These are phyloP conservation scores for Linnemannia hyalina DNA, from an alignment of 192 early-diverging fungal genomes.

Conservation along the genomic window DNA sequence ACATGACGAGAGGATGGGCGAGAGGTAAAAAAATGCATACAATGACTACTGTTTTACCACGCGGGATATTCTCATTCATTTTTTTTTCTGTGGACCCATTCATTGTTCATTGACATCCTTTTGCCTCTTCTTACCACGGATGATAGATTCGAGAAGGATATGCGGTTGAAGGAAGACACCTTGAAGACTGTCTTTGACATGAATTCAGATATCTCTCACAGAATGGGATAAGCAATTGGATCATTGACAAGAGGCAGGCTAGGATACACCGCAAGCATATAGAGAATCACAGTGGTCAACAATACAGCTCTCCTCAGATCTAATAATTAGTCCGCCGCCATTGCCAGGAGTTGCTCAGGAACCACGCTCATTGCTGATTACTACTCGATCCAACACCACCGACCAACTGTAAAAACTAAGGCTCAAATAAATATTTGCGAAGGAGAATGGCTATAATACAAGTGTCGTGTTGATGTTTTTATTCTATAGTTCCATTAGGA, in stretches of 20 bases:
- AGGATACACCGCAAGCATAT: not conserved
- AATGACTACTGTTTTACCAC: too few relatives aligned
- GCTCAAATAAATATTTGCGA: not conserved
- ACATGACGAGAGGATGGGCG: conserved; percentile 87
- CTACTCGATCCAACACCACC: not conserved
- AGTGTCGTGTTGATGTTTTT: not conserved
- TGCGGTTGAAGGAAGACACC: conserved; percentile 49
- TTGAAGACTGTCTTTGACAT: conserved; percentile 41
- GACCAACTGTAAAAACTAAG: not conserved
- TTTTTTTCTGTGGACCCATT: not conserved
- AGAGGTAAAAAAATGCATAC: conserved; percentile 54
- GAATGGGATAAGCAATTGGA: conserved; percentile 23
- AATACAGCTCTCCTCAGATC: not conserved
- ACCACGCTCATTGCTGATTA: not conserved
- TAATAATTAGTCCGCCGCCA: not conserved
- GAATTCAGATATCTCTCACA: conserved; percentile 40
- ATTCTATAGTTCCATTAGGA: not conserved
- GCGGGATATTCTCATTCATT: too few relatives aligned
- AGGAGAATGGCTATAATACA: not conserved
- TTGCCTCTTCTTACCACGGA: not conserved
- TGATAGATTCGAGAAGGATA: conserved; percentile 53
- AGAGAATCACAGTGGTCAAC: not conserved
- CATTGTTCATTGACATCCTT: not conserved
- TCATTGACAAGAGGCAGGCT: not conserved
- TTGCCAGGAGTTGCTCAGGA: too few relatives aligned